Conservation (phyloP, 1,139 yeast genomes). For the Diutina sp. region DNA sequence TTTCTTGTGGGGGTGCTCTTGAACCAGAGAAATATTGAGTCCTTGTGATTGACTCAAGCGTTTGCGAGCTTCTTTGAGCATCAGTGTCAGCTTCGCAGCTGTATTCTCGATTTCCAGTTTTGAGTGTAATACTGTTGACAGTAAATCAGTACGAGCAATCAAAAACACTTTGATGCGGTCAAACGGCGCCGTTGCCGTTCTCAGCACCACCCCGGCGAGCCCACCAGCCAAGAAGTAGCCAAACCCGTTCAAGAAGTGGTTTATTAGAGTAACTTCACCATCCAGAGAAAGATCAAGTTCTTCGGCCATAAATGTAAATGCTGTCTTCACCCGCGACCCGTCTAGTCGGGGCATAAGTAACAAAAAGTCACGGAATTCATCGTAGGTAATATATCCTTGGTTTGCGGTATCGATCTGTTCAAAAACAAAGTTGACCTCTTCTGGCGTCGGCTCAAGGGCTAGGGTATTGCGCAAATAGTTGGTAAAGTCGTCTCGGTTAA, state of each 20-base stretch:
- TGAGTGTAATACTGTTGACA: conserved; percentile 54
- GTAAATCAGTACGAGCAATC: conserved; percentile 79
- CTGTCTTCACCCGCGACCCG: conserved; percentile 66
- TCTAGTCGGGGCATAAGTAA: conserved; percentile 67
- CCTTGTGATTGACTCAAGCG: conserved; percentile 14
- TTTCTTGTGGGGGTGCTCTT: conserved; percentile 14
- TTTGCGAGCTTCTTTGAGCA: conserved; percentile 21
- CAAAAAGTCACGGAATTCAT: conserved; percentile 76
- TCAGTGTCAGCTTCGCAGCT: background rate
- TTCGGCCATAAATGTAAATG: conserved; percentile 69
- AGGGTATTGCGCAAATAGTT: conserved; percentile 44
- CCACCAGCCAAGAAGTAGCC: conserved; percentile 95
- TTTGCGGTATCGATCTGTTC: conserved; percentile 44
- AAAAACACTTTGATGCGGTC: conserved; percentile 88
- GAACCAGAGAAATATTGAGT: conserved; percentile 6
- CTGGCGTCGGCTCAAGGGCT: conserved; percentile 38
- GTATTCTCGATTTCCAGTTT: conserved; percentile 32
- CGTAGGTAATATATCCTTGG: conserved; percentile 66
- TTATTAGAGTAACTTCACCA: conserved; percentile 79
- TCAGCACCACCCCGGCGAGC: conserved; percentile 87
- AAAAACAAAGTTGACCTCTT: conserved; percentile 48
- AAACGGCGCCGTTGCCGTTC: conserved; percentile 95
- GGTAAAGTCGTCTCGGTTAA: conserved; percentile 54
- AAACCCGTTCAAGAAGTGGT: conserved; percentile 68
- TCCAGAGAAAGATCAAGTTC: conserved; percentile 75